Evolutionary conservation across 495 filamentous ascomycete genomes (phyloP), one percentile per base, ranked within the genome.

Genomic region (Hypoxylon lienhwacheense): DNA sequence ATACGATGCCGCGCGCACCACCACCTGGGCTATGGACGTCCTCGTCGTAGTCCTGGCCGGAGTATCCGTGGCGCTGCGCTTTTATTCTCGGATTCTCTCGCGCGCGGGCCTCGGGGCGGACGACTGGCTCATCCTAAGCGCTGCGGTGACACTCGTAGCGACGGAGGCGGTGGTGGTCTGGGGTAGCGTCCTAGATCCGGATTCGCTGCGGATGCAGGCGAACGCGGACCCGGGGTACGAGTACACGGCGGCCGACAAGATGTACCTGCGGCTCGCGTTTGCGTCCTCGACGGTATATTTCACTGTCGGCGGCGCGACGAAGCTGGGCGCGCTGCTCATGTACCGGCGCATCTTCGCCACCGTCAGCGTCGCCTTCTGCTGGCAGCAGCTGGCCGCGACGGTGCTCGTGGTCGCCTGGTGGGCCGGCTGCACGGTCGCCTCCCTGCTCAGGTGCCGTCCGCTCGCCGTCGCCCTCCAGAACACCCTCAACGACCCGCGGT

Each of bases 201-300:
- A 50, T 8, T 55, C 55, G 16, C 32, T 50, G 3, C 29, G 37
- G 22, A 41, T 57, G 6, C 47, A 47, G 0, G 63, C 63, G 6
- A 58, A 57, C 36, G 47, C 41, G 1, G 53, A 64, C 21, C 60
- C 49, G 0, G 12, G 40, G 11, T 64, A 64, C 14, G 32, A 37
- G 8, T 82, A 82, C 36, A 77, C 75, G 1, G 43, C 69, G 0
- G 73, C 79, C 39, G 81, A 81, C 25, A 75, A 77, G 16, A 33
- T 82, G 21, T 80, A 81, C 55, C 50, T 81, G 6, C 37, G 57
- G 42, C 44, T 65, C 11, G 32, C 51, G 6, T 61, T 59, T 26
- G 17, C 53, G 12, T 66, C 56, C 31, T 63, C 67, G 39, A 42
- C 68, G 24, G 57, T 74, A 7, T 74, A 74, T 58, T 66, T 67